Conservation (phyloP, 164 flowering plant genomes). For the Buxus sempervirens region DNA sequence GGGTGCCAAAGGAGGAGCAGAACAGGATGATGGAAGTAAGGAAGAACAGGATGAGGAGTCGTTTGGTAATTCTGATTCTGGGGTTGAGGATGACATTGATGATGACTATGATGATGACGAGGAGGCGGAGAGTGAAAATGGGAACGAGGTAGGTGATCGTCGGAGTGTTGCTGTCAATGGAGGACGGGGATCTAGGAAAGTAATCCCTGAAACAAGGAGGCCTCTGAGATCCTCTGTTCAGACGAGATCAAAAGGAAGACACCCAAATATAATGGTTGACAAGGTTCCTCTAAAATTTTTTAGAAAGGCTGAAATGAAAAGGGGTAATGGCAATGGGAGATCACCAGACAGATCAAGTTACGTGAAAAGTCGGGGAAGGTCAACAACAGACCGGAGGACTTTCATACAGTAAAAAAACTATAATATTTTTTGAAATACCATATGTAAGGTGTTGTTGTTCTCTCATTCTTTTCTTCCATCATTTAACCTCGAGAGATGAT, state of each 20-base stretch:
- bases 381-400: conserved; percentile 2
- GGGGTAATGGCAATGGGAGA: conserved; percentile 5
- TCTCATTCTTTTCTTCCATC: not conserved
- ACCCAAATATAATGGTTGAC: conserved; percentile 10
- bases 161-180: conserved; percentile 8
- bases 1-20: conserved; percentile 12
- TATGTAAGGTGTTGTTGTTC: conserved; percentile 6
- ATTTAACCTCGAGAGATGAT: not conserved
- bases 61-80: conserved; percentile 16
- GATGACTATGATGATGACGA: no score
- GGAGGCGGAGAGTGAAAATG: conserved; percentile 13
- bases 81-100: conserved; percentile 26
- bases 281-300: conserved; percentile 10
- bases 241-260: conserved; percentile 17
- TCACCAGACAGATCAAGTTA: conserved; percentile 13
- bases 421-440: not conserved
- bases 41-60: conserved; percentile 6
- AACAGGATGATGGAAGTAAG: conserved; percentile 17
- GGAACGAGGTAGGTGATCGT: conserved; percentile 6
- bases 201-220: conserved; percentile 1
- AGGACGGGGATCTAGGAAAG: conserved; percentile 13
- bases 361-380: conserved; percentile 9
- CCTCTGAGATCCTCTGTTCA: conserved; percentile 12
- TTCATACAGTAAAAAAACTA: not conserved
- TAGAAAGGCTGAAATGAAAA: conserved; percentile 14